Conservation (phyloP, 108 stramenopile species). For the Mediolabrus comicus region DNA sequence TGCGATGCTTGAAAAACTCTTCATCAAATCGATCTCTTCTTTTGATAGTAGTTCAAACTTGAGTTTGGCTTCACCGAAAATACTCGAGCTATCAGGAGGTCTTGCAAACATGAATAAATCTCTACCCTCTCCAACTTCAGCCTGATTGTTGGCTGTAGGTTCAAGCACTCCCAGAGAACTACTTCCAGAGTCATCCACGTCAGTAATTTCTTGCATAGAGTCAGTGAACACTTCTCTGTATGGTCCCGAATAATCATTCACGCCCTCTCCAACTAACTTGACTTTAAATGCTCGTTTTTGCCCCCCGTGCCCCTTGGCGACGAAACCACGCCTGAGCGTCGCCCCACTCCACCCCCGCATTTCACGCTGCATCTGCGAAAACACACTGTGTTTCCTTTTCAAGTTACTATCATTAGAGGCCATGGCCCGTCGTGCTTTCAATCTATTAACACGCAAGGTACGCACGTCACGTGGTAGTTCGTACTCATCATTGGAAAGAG, state of each 20-base stretch:
- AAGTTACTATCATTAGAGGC: slow-evolving; percentile 32
- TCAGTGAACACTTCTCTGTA: slow-evolving; percentile 96
- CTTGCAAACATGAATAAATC: slow-evolving; percentile 75
- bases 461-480: slow-evolving; percentile 93
- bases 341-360: slow-evolving; percentile 86
- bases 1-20: slow-evolving; percentile 61
- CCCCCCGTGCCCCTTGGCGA: slow-evolving; percentile 96
- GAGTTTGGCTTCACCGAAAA: not conserved
- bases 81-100: slow-evolving; percentile 1
- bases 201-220: slow-evolving; percentile 79
- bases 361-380: slow-evolving; percentile 92
- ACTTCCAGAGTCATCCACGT: slow-evolving; percentile 39
- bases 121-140: slow-evolving; percentile 71
- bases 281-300: slow-evolving; percentile 97
- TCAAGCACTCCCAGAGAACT: slow-evolving; percentile 74
- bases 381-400: slow-evolving; percentile 85
- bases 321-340: slow-evolving; percentile 87
- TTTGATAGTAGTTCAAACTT: slow-evolving; percentile 21
- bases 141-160: slow-evolving; percentile 73
- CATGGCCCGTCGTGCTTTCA: slow-evolving; percentile 77
- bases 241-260: slow-evolving; percentile 98
- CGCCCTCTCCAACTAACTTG: slow-evolving; percentile 96
- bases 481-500: slow-evolving; percentile 95
- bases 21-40: slow-evolving; percentile 57
- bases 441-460: slow-evolving; percentile 87